Base-by-base conservation (phyloP, 2,329 filamentous ascomycete species). In the Leptographium galeiforme region DNA sequence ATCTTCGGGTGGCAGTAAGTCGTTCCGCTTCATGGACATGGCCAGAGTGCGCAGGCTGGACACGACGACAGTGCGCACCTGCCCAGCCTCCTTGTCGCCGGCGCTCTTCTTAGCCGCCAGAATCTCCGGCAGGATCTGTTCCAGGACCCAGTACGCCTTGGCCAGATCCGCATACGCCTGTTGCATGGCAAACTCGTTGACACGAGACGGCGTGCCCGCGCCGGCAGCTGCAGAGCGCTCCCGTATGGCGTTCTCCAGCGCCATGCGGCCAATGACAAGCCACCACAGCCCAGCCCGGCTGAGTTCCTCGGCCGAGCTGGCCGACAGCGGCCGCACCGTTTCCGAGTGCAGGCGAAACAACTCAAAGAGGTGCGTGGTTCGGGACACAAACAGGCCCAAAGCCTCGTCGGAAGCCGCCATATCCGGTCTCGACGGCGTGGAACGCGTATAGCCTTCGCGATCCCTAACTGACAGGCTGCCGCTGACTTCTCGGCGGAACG, bases 141-240 rank as follows among this genome's bases (percentile, higher is more conserved):
- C 74, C 30, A 70, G 75, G n/a, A 95, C 79, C 89, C 90, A 96
- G 65, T 87, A 85, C 0, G 83, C 77, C 66, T 95, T 96, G 30
- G 87, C 84, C 50, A 96, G 72, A 66, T 95, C 88, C 1, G 91
- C 78, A 61, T 94, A 89, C 1, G 88, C 84, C 67, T 95, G 90
- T 55, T 86, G 82, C 59, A 77, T 72, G 57, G 78, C 66, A 57
- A 77, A 70, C 58, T 79, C 72, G 57, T 72, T 76, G 61, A 76
- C 70, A 63, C 75, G 71, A 2, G 55, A 45, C 8, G 56, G 16
- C 8, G 56, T 19, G 59, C 79, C 71, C 10, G 68, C 71, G 56
- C 81, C 75, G 6, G 76, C 72, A 44, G 68, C 73, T 39, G 47
- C 68, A 34, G 82, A 76, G 8, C 79, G 76, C 51, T 80, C 82